Conservation (phyloP, 805 yeast species). For the Candida nemodendra region DNA sequence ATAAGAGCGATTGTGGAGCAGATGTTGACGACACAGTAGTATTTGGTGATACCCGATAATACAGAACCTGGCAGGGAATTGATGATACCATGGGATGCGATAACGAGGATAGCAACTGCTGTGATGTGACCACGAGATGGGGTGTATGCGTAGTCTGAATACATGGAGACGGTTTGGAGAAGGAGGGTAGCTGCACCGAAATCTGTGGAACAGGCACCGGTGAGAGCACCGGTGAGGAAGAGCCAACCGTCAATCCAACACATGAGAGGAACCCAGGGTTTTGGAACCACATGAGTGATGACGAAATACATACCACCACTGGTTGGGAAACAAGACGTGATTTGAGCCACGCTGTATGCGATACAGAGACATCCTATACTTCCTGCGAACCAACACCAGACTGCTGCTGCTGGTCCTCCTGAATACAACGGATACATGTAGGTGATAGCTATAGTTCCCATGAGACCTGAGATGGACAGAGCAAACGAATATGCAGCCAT, state of each 20-base stretch:
- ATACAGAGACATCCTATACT: conserved; percentile 52
- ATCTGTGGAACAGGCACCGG: conserved; percentile 52
- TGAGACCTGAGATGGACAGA: conserved; percentile 60
- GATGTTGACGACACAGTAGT: conserved; percentile 50
- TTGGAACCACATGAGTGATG: conserved; percentile 48
- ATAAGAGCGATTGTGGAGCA: conserved; percentile 49
- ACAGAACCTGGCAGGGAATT: conserved; percentile 53
- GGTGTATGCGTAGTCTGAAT: conserved; percentile 35
- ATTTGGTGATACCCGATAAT: conserved; percentile 49
- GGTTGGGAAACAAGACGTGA: conserved; percentile 52
- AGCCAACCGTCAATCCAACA: conserved; percentile 58
- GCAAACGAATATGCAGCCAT: conserved; percentile 65
- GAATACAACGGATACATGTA: conserved; percentile 44
- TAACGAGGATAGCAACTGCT: conserved; percentile 51
- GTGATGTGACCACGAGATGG: conserved; percentile 46
- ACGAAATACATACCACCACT: conserved; percentile 52
- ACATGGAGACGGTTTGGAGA: conserved; percentile 44
- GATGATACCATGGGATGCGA: conserved; percentile 46
- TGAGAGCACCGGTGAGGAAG: conserved; percentile 46
- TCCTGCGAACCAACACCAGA: conserved; percentile 63
- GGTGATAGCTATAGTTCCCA: conserved; percentile 62
- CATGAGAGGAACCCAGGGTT: conserved; percentile 46
- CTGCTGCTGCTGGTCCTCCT: conserved; percentile 62
- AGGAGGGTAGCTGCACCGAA: conserved; percentile 52
- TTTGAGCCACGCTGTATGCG: conserved; percentile 50